Base-by-base conservation (phyloP, 305 asterid genomes). In the Plantago coronopus region DNA sequence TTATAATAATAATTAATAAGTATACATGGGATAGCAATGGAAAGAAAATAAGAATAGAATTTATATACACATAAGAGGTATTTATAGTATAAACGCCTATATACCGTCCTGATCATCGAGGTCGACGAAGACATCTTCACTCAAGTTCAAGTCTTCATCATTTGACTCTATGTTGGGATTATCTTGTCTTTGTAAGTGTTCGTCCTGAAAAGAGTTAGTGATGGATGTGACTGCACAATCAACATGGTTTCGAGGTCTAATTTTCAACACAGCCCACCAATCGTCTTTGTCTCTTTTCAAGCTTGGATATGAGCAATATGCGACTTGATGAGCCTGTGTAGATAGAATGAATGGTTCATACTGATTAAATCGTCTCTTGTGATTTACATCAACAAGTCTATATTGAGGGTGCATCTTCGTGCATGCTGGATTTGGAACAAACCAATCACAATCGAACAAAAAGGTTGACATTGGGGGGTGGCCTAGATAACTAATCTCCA, bases 291-390 rank as follows among this genome's bases (percentile, higher is more conserved):
- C 2, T 50, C 13, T 21, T 20, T 50, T 50, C 13, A 29, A 4
- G 27, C 56, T 21, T 12, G 56, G 56, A 50, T 50, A 50, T 16
- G 31, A 6, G 17, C 56, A 50, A 21, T 50, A 13, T 7, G 34
- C 14, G n/a, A 50, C 56, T 50, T 50, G 56, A 12, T 50, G 22
- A 21, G 56, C 56, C 13, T 50, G 56, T 21, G 56, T 50, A 4
- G 37, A 16, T 17, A 49, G 15, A 10, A 49, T 21, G 25, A 49
- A 49, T 0, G 55, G 55, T 27, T 20, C 55, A 20, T 49, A 49
- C 16, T 27, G 6, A 3, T 49, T 20, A 0, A 21, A 49, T 49
- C 31, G 20, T 0, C 31, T n/a, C 21, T 49, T 49, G 15, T 20
- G 17, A 21, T 49, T 49, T 3, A 49, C 16, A 3, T 20, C 55